Conservation (phyloP, 305 asterid species). For the Fraxinus sp. region DNA sequence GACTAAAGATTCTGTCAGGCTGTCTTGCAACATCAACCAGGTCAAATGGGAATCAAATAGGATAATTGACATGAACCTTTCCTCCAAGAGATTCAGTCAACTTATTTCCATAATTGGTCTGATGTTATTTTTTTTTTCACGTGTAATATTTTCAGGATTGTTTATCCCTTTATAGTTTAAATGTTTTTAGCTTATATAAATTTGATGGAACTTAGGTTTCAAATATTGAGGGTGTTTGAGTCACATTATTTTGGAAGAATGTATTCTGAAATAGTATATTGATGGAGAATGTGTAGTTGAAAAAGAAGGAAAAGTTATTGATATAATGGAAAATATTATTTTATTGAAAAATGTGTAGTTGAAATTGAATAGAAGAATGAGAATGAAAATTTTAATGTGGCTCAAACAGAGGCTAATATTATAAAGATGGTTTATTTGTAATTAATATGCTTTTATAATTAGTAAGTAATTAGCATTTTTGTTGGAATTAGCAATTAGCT, state of each 20-base stretch:
- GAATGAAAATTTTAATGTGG: no score
- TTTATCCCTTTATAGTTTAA: no score
- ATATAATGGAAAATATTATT: no score
- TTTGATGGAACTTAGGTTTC: not conserved
- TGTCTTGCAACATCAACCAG: not conserved
- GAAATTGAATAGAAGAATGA: no score
- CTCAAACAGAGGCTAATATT: no score
- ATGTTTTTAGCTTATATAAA: not conserved
- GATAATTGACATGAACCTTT: not conserved
- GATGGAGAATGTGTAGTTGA: no score
- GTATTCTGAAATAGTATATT: no score
- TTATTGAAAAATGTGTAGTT: no score
- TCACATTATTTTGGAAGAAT: no score
- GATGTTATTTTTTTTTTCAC: not conserved
- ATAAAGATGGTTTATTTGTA: not conserved
- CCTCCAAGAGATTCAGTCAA: not conserved
- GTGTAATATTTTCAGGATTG: not conserved
- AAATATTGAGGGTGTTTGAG: no score
- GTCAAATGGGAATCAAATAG: not conserved
- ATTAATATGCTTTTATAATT: no score
- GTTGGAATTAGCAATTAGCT: not conserved
- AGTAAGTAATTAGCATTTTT: not conserved
- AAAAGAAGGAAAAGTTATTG: no score
- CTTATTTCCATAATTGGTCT: not conserved
- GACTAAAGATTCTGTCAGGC: not conserved